A percentile compares a stretch with the other conserved stretches of the same genome.
Conservation (phyloP, 108 stramenopile genomes). For the Cyclotella sp. region DNA sequence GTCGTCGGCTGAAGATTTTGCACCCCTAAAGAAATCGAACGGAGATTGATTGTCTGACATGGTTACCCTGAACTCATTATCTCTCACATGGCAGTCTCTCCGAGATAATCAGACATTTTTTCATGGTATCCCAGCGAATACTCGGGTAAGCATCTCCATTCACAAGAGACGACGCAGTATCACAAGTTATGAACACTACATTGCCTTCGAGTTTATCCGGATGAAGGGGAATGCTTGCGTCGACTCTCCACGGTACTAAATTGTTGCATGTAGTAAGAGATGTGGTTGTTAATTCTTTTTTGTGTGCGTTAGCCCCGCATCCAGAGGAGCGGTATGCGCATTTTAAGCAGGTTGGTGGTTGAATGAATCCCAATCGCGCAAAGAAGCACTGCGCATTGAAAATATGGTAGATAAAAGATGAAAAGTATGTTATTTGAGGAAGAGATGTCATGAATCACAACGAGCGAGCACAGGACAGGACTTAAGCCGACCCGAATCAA, state of each 20-base stretch:
- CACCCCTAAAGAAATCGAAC: too few relatives aligned
- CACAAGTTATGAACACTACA: conserved; percentile 64
- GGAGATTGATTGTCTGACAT: too few relatives aligned
- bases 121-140: conserved; percentile 47
- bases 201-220: conserved; percentile 63
- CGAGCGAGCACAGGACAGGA: neutral
- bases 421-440: neutral
- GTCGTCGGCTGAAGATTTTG: too few relatives aligned
- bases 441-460: neutral
- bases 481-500: neutral
- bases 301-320: conserved; percentile 13
- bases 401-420: neutral
- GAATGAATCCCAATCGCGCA: conserved; percentile 80
- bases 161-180: conserved; percentile 59
- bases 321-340: conserved; percentile 61
- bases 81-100: conserved; percentile 9
- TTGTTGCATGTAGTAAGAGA: conserved; percentile 20
- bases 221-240: conserved; percentile 68
- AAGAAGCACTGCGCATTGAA: conserved; percentile 61
- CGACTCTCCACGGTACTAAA: conserved; percentile 62
- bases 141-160: conserved; percentile 59
- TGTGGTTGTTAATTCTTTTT: conserved; percentile 15
- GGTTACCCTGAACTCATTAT: neutral
- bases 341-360: conserved; percentile 76
- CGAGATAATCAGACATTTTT: conserved; percentile 18